phyloP scores from a whole-genome alignment of 257 asterid species.

The Ajuga chamaepitys region DNA sequence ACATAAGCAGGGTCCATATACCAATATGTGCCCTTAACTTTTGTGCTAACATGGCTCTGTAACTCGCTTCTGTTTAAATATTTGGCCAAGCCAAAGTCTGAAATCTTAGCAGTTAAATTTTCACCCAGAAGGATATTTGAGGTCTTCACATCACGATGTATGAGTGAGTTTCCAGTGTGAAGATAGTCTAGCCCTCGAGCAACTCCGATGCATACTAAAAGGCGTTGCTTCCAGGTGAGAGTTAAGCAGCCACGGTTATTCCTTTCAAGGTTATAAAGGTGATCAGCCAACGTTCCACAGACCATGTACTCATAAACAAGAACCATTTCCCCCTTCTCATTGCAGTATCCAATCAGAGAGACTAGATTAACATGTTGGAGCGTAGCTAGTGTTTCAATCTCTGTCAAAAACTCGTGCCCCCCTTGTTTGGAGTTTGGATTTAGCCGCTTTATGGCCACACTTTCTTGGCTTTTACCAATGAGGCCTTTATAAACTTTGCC shows the following conservation, averaged over 20 bases:
- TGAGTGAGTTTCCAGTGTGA: conserved; percentile 16
- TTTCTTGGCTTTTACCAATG: conserved; percentile 15
- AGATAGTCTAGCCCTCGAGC: conserved; percentile 39
- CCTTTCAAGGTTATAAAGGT: conserved; percentile 21
- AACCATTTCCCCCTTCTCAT: conserved; percentile 28
- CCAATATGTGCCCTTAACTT: conserved; percentile 7
- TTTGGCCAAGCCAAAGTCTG: conserved; percentile 37
- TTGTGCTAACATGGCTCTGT: background rate
- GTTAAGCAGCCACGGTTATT: background rate
- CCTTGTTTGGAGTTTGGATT: conserved; percentile 34
- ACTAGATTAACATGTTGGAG: conserved; percentile 35
- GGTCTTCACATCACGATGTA: background rate
- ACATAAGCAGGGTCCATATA: conserved; percentile 37
- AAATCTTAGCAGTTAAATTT: too few relatives aligned
- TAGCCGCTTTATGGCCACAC: conserved; percentile 38
- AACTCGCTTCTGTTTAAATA: conserved; percentile 20
- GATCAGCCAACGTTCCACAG: conserved; percentile 34
- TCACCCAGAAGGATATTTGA: too few relatives aligned
- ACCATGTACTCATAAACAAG: conserved; percentile 38
- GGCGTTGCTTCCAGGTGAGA: conserved; percentile 33
- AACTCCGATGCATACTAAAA: conserved; percentile 32
- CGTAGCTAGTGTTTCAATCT: conserved; percentile 30
- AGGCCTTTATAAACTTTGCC: conserved; percentile 29
- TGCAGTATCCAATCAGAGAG: conserved; percentile 41
- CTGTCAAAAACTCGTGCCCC: conserved; percentile 27